Base-by-base conservation (phyloP, 2,329 filamentous ascomycete genomes). In the Colletotrichum destructivum region DNA sequence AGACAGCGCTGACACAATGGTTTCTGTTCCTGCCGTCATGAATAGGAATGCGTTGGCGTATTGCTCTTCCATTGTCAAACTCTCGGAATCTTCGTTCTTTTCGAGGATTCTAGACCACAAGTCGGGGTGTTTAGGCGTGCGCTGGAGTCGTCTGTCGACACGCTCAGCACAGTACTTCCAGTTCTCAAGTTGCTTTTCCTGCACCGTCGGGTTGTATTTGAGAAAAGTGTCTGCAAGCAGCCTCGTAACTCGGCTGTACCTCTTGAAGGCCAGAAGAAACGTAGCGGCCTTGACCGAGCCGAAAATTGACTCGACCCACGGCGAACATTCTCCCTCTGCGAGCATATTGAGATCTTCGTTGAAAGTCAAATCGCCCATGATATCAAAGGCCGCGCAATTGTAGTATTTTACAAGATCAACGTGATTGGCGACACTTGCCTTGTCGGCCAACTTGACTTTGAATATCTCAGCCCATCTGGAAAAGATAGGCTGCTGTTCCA, bases 11-110 rank as follows among this genome's bases (percentile, higher is more conserved):
- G 63, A 44, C 3, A 42, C 63, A 52, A 66, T 66, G n/a, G 63
- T 66, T 16, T 66, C 63, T 11, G 63, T 66, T 6, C 63, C 63
- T 26, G 63, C 63, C 15, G 63, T 66, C 63, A 66, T 66, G 63
- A 66, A 66, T 1, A 66, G 63, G 21, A 66, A 66, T 0, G 42
- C 63, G 7, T 66, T 66, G 31, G 63, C 63, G 21, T 66, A 66
- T 31, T 66, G 63, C 21, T 66, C 63, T 51, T 66, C 63, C 63
- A 66, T 66, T 11, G 63, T 66, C 0, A 66, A 16, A 9, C 63
- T 49, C 21, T 66, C 63, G 3, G 63, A 21, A 16, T 66, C 63
- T 2, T 59, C 55, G 8, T 42, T 57, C 54, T 59, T 66, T 31
- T 47, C 44, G 11, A 66, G 52, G 9, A 66, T 66, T 18, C 63